Base-by-base conservation (phyloP, 805 yeast species). In the Lachancea meyersii region DNA sequence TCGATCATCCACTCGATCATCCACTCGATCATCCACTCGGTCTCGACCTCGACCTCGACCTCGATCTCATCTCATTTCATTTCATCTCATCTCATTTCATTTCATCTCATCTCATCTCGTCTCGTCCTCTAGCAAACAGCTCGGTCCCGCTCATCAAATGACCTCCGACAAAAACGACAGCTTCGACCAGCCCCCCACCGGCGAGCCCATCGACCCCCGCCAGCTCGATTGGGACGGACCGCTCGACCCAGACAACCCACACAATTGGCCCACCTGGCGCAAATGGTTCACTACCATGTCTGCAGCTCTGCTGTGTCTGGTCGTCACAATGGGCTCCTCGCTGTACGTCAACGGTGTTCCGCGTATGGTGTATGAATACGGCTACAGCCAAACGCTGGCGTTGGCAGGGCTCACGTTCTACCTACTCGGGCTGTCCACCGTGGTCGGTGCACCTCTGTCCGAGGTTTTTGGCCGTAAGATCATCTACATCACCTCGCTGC, bases 261-360 rank as follows among this genome's bases (percentile, higher is more conserved):
- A 69, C 45, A 82, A 82, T 56, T 83, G 88, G 88, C 72, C 85
- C 3, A 20, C 39, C 3, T 65, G 73, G 73, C 79, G 73, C 57
- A 79, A 74, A 62, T 82, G 89, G 88, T 57, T 59, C 31, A 64
- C 76, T 44, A 82, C 89, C 1, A 73, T 79, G 77, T 70, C 77
- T 4, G 76, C 80, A 11, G 87, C 88, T 2, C 46, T 68, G 18
- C 65, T 78, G 37, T 82, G 89, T 68, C 68, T 83, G 27, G 82
- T 78, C 26, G 82, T 82, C 24, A 77, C 88, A 0, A 72, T 84
- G 58, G 91, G 93, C 19, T 80, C 89, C 0, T 83, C 91, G 0
- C 67, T 83, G 42, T 84, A 70, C 53, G 84, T 82, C 20, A 71
- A 76, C 43, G 83, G 88, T 46, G 72, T 81, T 1, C 73, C 77